Evolutionary conservation across 139 green algal species (phyloP).

Genomic region (Picochlorum sp.): DNA sequence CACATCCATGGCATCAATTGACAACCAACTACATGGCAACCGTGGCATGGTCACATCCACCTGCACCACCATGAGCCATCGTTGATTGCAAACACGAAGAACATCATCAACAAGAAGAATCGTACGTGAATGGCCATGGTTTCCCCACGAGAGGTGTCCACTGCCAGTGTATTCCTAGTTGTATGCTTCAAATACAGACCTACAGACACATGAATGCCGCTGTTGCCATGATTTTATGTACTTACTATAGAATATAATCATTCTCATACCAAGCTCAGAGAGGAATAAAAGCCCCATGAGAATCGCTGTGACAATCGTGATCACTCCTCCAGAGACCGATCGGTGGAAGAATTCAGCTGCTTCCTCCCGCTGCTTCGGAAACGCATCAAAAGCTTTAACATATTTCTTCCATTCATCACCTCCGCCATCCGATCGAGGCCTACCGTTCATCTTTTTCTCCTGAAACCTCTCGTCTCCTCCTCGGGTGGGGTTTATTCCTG

Average conservation of each 20-base stretch:
- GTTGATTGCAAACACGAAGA: too few relatives aligned
- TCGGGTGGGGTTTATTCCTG: too few relatives aligned
- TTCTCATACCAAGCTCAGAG: constrained; percentile 72
- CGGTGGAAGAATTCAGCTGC: constrained; percentile 90
- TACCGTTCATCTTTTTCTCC: neutral
- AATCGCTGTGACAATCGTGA: constrained; percentile 76
- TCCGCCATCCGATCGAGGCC: neutral
- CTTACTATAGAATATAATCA: too few relatives aligned
- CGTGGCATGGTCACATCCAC: constrained; percentile 86
- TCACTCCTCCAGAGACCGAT: constrained; percentile 80
- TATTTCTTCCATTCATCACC: constrained; percentile 1
- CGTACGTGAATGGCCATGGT: constrained; percentile 60
- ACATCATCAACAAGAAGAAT: too few relatives aligned
- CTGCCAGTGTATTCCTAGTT: constrained; percentile 68
- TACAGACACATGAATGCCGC: constrained; percentile 22
- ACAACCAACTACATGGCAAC: constrained; percentile 84
- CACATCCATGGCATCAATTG: constrained; percentile 94
- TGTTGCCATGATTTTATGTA: neutral
- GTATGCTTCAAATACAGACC: constrained; percentile 61
- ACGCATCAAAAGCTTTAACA: constrained; percentile 57
- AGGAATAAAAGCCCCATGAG: constrained; percentile 92
- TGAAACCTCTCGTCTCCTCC: too few relatives aligned
- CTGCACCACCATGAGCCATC: constrained; percentile 26
- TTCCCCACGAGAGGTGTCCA: constrained; percentile 81
- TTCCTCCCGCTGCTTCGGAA: constrained; percentile 66